phyloP scores from a whole-genome alignment of 2,329 filamentous ascomycete species.

The Ceratocystis destructans region DNA sequence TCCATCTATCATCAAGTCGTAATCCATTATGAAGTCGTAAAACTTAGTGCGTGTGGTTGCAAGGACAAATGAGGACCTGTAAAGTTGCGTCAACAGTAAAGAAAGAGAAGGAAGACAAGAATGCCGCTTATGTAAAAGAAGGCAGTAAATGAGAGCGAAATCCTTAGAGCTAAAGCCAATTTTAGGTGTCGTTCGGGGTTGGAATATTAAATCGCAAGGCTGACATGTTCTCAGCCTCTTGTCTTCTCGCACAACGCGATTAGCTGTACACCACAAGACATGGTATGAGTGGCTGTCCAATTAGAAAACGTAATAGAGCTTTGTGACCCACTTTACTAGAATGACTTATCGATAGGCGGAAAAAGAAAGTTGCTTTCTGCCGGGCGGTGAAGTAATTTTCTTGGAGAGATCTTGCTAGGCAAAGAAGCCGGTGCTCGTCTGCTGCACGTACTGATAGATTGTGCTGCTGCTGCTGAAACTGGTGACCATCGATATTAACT shows the following conservation, averaged over 20 bases:
- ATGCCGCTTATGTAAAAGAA: not conserved
- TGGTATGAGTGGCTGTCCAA: not conserved
- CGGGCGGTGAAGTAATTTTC: slow-evolving; percentile 19
- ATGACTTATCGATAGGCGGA: slow-evolving; percentile 15
- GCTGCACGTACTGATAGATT: not conserved
- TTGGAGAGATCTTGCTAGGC: slow-evolving; percentile 2
- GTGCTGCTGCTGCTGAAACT: not conserved
- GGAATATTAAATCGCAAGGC: not conserved
- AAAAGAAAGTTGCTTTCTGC: slow-evolving; percentile 15
- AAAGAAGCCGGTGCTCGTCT: not conserved
- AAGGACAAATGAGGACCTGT: slow-evolving; percentile 4
- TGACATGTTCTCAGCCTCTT: slow-evolving; percentile 3
- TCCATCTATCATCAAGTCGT: slow-evolving; percentile 48
- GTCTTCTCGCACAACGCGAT: not conserved
- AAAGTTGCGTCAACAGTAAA: not conserved
- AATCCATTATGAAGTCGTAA: slow-evolving; percentile 34
- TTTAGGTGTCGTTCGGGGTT: not conserved
- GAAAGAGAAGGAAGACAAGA: not conserved
- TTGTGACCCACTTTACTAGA: not conserved
- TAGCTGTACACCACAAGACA: not conserved
- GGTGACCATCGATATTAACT: too few species aligned
- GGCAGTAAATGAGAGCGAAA: not conserved
- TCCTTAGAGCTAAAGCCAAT: not conserved
- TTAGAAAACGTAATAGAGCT: not conserved
- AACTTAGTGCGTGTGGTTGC: not conserved